Evolutionary conservation across 1,139 yeast genomes (phyloP), one percentile per base, ranked within the genome.

Genomic region (Kodamaea derodonti): DNA sequence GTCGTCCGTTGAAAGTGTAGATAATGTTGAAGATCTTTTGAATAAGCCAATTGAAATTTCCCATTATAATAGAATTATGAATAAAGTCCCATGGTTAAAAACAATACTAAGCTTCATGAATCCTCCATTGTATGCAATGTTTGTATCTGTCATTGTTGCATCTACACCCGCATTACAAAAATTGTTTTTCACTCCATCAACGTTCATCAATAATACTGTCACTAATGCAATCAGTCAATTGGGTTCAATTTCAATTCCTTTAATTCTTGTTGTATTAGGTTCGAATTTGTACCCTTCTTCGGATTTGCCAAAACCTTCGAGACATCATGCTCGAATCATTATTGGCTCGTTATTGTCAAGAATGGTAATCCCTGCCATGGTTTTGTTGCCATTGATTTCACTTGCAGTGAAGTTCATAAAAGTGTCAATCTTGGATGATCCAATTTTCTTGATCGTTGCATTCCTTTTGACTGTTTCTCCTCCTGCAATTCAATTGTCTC

Each of bases 111-210:
- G 57, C 24, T 79, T 79, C 49, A 87, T 92, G 95, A 92, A 92
- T 58, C 97, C 97, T 9, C 98, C 98, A 8, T 67, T 92, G 42
- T 92, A 88, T 71, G 82, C 97, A 10, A 92, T 92, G 97, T 58
- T 86, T 17, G 60, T 82, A 1, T 81, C 97, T 8, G 79, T 92
- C 14, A 43, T 85, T 17, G 90, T 92, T 36, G 98, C 97, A 1
- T 77, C 94, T 1, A 69, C 86, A 13, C 87, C 95, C 3, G 64
- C 71, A 2, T 55, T 90, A 20, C 86, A 86, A 51, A 62, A 69
- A 32, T 71, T 75, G 37, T 75, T 90, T 43, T 90, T 83, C 58
- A 77, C 75, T 34, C 52, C 60, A 15, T 60, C 36, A n/a, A 30
- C 41, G n/a, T 88, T 92, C 52, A 56, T 87, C 20, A 80, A 83